Percentiles rank a stretch among this genome's conserved stretches.
Evolutionary conservation across 2,329 filamentous ascomycete genomes (phyloP).

Genomic region (Pyrenophora seminiperda): DNA sequence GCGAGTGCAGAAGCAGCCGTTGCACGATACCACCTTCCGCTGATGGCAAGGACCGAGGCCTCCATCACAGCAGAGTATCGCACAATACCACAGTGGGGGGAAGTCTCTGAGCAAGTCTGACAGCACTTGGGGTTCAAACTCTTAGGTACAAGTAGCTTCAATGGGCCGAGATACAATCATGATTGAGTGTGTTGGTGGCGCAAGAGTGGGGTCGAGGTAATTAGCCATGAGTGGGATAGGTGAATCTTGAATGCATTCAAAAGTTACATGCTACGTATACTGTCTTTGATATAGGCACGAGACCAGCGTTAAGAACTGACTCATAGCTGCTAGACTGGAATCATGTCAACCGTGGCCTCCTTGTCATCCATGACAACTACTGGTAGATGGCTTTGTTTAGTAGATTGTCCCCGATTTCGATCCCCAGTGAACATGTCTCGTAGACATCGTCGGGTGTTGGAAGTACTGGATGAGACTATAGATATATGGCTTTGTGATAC

Average conservation of each 20-base stretch:
- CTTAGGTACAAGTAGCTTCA: background rate
- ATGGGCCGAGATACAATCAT: slow-evolving; percentile 1
- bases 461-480: background rate
- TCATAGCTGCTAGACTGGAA: background rate
- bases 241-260: slow-evolving; percentile 1
- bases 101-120: slow-evolving; percentile 44
- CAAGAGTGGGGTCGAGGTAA: slow-evolving; percentile 8
- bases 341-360: background rate
- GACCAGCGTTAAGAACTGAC: background rate
- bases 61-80: slow-evolving; percentile 56
- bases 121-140: background rate
- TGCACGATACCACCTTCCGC: slow-evolving; percentile 55
- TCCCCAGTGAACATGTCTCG: slow-evolving; percentile 3
- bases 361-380: background rate
- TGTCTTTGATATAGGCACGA: slow-evolving; percentile 15
- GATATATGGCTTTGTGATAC: background rate
- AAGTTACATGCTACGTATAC: slow-evolving; percentile 14
- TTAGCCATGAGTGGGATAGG: background rate
- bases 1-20: slow-evolving; percentile 59
- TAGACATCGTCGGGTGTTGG: background rate
- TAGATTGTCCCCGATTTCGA: slow-evolving; percentile 8
- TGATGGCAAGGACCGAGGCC: slow-evolving; percentile 57
- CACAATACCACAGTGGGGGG: slow-evolving; percentile 62
- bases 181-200: slow-evolving; percentile 2
- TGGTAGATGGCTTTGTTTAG: background rate